Evolutionary conservation across 2,329 filamentous ascomycete species (phyloP).

Genomic region (Pseudogymnoascus sp.): DNA sequence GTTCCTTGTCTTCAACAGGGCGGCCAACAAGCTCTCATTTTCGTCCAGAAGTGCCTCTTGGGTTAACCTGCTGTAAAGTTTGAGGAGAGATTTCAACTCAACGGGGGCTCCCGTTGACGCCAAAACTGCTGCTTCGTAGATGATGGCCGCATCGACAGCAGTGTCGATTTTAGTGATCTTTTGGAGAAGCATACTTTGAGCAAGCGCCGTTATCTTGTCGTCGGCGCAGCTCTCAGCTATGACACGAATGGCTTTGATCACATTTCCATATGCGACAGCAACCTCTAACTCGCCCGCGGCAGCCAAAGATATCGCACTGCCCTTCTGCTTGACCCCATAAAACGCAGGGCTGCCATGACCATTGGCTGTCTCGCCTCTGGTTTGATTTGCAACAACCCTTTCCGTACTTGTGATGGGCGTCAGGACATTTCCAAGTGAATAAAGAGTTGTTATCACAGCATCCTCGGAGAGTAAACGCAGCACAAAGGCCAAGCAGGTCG

Average conservation of each 20-base stretch:
- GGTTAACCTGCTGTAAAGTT: conserved; percentile 68
- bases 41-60: conserved; percentile 64
- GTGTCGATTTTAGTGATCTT: conserved; percentile 81
- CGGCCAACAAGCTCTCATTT: conserved; percentile 57
- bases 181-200: conserved; percentile 92
- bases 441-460: conserved; percentile 87
- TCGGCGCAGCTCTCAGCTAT: conserved; percentile 76
- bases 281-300: conserved; percentile 71
- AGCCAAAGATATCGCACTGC: conserved; percentile 72
- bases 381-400: conserved; percentile 27
- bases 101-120: conserved; percentile 67
- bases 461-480: conserved; percentile 81
- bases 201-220: conserved; percentile 85
- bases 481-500: conserved; percentile 74
- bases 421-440: conserved; percentile 91
- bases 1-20: conserved; percentile 72
- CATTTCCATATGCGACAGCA: conserved; percentile 67
- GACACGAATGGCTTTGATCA: conserved; percentile 92
- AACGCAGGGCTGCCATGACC: conserved; percentile 45
- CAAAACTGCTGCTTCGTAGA: conserved; percentile 70
- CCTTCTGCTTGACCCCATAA: conserved; percentile 49
- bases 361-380: conserved; percentile 29
- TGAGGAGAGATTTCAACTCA: conserved; percentile 79
- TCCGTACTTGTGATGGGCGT: conserved; percentile 57
- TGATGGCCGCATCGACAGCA: conserved; percentile 74